These are phyloP conservation scores for Apiospora koreana DNA, from an alignment of 2,329 filamentous ascomycete genomes.

Conservation along the genomic window DNA sequence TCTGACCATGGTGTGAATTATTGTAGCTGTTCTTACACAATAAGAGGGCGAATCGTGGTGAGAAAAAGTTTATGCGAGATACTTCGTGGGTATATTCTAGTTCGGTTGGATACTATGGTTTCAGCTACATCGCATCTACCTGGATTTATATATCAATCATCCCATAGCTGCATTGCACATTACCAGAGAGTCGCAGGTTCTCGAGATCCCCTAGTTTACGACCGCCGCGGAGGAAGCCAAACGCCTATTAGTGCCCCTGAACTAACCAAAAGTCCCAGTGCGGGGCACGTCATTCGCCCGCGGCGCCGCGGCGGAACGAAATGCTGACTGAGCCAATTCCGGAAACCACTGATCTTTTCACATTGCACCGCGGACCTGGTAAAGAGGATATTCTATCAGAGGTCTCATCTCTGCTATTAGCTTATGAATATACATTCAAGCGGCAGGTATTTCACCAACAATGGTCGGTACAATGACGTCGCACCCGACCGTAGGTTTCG, in stretches of 20 bases:
- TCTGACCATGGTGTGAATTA: conserved; percentile 39
- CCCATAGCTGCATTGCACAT: neutral
- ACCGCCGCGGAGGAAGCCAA: conserved; percentile 18
- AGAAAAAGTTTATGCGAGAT: too few species aligned
- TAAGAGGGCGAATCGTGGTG: too few species aligned
- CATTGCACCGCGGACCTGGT: neutral
- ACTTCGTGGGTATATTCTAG: too few species aligned
- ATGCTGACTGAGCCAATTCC: too few species aligned
- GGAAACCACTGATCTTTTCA: neutral
- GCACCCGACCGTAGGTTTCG: neutral
- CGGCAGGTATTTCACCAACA: too few species aligned
- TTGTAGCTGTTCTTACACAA: neutral
- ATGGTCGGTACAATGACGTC: too few species aligned
- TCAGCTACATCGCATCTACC: too few species aligned
- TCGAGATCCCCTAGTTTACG: conserved; percentile 11
- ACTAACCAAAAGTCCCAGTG: neutral
- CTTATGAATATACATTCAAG: too few species aligned
- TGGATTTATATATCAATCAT: neutral
- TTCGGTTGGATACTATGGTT: too few species aligned
- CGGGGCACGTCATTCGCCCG: neutral
- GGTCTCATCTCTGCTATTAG: too few species aligned
- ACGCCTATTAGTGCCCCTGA: neutral
- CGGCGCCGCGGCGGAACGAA: neutral
- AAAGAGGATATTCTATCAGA: too few species aligned
- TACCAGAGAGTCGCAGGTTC: neutral